Evolutionary conservation across 1,284 basidiomycete genomes (phyloP), one percentile per base, ranked within the genome.

Genomic region (Rhodotorula sp.): DNA sequence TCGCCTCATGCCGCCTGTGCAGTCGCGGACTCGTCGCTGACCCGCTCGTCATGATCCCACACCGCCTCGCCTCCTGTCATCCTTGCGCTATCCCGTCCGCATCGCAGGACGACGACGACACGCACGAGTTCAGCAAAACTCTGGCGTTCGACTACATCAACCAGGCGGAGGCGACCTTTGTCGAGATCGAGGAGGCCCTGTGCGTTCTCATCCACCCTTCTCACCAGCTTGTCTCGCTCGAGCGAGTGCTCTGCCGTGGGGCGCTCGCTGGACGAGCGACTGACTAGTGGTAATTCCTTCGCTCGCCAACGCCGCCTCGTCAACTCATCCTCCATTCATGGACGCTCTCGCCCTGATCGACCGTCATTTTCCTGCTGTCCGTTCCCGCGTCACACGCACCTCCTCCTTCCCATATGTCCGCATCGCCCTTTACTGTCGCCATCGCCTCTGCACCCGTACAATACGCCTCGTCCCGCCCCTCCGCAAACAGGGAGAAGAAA

Each of bases 121-220:
- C 77, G 32, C 78, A 78, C 49, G 80, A 81, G 53, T 82, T 82
- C 62, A 77, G 76, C 57, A 80, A 79, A 64, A 76, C 76, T 61
- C 78, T 82, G 54, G 80, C 81, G 22, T 79, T 79, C 76, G 81
- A 82, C 73, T 82, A 82, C 75, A 81, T 82, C 70, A 78, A 79
- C 36, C 81, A 82, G 71, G 81, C 81, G 29, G 78, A 79, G 53
- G 71, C 74, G 15, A 82, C 81, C 9, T 81, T 82, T 62, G 61
- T 70, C 27, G 79, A 82, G 71, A 81, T 82, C 72, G 79, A 81
- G 53, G 71, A 71, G 1, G 80, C 80, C 2, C 73, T 82, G 71
- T 79, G 52, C 59, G 79, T 78, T 44, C 15, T 22, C n/a, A n/a
- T n/a, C 8, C 27, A 6, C 13, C 48, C n/a, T 30, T 57, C n/a